Evolutionary conservation across 176 grass and related monocot genomes (phyloP).

Genomic region (Eleusine coracana): DNA sequence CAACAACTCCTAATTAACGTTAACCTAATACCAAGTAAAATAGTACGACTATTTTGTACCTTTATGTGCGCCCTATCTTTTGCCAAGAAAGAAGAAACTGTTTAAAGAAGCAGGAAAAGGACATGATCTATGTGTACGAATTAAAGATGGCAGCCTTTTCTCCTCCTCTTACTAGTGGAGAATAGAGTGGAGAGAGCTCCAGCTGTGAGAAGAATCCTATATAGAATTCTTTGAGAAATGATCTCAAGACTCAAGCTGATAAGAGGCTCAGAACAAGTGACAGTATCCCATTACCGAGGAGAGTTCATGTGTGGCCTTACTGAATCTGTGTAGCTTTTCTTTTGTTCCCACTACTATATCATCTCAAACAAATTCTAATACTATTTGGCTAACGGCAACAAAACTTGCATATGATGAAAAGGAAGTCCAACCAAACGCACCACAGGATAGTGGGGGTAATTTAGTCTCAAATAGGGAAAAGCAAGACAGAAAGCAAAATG

Average conservation of each 20-base stretch:
- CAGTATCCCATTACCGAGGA: constrained; percentile 34
- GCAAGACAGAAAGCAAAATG: not conserved
- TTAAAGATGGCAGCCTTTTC: constrained; percentile 53
- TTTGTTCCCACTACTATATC: constrained; percentile 5
- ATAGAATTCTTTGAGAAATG: not conserved
- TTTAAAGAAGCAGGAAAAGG: constrained; percentile 30
- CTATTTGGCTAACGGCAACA: constrained; percentile 25
- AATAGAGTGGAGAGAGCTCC: not conserved
- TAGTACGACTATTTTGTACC: not conserved
- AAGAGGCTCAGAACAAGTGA: not conserved
- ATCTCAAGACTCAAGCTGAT: not conserved
- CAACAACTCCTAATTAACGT: not conserved
- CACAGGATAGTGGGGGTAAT: constrained; percentile 29
- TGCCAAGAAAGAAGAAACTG: constrained; percentile 28
- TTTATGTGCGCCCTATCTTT: constrained; percentile 1
- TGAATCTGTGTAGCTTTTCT: constrained; percentile 30
- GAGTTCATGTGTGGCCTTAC: constrained; percentile 14
- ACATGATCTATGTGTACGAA: constrained; percentile 21
- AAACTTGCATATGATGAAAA: constrained; percentile 33
- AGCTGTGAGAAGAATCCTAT: not conserved
- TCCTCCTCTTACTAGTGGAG: constrained; percentile 36
- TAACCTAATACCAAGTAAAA: not conserved
- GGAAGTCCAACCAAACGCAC: constrained; percentile 39
- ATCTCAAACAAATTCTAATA: constrained; percentile 15
- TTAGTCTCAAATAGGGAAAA: constrained; percentile 45